Evolutionary conservation across 108 stramenopile species (phyloP).

Genomic region (Skeletonema menzelii): DNA sequence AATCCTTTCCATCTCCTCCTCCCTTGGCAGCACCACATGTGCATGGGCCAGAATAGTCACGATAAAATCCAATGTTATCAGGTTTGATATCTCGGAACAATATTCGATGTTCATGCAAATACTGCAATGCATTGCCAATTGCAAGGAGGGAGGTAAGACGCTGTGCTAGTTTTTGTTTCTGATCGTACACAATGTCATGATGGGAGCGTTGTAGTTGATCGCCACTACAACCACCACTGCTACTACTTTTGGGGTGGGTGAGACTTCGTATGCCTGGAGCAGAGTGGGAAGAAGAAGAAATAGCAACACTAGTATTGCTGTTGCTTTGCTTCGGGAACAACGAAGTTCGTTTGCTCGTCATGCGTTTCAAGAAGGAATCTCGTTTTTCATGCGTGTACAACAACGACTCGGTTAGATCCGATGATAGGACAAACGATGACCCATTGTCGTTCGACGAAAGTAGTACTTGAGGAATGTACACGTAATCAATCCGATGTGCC

Average conservation of each 20-base stretch:
- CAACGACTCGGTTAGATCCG: not conserved
- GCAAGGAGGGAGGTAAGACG: conserved; percentile 14
- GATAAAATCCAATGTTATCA: conserved; percentile 69
- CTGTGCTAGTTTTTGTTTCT: conserved; percentile 7
- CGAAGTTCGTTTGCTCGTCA: not conserved
- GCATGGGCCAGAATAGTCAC: not conserved
- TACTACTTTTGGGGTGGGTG: not conserved
- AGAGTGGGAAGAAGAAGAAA: not conserved
- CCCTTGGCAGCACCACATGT: conserved; percentile 9
- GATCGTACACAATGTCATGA: not conserved
- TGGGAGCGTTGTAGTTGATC: not conserved
- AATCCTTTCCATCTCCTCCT: no score
- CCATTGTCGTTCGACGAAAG: not conserved
- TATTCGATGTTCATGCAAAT: conserved; percentile 28
- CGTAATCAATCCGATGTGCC: conserved; percentile 7
- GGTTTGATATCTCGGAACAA: conserved; percentile 67
- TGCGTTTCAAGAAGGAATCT: not conserved
- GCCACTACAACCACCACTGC: no score
- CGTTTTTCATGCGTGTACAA: not conserved
- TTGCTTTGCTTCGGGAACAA: not conserved
- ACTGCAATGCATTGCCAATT: conserved; percentile 26
- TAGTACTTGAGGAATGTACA: not conserved
- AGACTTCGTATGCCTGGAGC: not conserved
- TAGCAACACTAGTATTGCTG: not conserved
- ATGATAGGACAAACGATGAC: conserved; percentile 3